These are phyloP conservation scores for Pinus albicaulis DNA, from an alignment of 75 land plant species.

Conservation along the genomic window DNA sequence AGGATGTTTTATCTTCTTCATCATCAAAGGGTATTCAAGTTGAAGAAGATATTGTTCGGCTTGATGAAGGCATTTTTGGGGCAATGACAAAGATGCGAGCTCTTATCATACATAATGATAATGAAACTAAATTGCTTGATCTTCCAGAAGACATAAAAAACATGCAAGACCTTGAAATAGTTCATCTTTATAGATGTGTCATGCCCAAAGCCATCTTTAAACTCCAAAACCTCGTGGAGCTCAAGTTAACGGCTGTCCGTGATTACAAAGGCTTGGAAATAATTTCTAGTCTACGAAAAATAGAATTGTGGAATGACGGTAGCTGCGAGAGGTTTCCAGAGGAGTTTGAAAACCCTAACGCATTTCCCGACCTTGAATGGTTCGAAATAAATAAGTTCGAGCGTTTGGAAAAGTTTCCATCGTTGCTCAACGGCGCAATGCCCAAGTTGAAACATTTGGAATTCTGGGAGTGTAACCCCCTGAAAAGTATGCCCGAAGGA, in stretches of 20 bases:
- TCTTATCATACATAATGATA: not conserved
- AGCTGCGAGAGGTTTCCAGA: not conserved
- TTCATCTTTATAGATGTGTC: not conserved
- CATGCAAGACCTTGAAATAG: not conserved
- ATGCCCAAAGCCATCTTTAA: not conserved
- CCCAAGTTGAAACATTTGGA: not conserved
- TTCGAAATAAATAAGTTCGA: not conserved
- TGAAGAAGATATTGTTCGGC: too few species aligned
- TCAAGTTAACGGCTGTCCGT: not conserved
- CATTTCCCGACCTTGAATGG: not conserved
- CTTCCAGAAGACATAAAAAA: not conserved
- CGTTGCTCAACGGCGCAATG: not conserved
- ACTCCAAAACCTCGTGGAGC: not conserved
- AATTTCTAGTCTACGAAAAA: not conserved
- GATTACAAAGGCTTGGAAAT: not conserved
- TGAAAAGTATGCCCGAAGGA: not conserved
- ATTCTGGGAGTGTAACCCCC: not conserved
- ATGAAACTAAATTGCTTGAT: not conserved
- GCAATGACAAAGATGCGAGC: not conserved
- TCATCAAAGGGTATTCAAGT: too few species aligned
- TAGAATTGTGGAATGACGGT: not conserved
- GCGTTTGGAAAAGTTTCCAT: not conserved
- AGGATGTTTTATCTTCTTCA: too few species aligned
- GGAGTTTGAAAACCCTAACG: not conserved
- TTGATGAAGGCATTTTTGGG: not conserved